Conservation (phyloP, 352 stramenopile genomes). For the Phytophthora hybrid region DNA sequence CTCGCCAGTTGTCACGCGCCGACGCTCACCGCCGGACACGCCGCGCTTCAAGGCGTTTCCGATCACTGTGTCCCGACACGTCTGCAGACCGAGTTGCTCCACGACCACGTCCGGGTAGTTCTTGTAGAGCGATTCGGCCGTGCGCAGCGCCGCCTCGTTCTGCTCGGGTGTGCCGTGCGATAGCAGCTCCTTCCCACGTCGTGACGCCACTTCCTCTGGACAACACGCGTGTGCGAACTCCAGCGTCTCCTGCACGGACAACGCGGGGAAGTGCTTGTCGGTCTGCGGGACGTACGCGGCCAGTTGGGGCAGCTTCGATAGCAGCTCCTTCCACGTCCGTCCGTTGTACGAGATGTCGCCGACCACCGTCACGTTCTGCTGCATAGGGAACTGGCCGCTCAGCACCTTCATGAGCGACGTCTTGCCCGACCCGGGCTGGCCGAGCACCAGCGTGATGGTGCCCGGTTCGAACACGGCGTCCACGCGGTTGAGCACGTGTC, state of each 20-base stretch:
- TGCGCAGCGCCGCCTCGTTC: slow-evolving; percentile 25
- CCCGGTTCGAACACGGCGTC: slow-evolving; percentile 46
- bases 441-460: slow-evolving; percentile 47
- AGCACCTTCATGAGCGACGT: slow-evolving; percentile 48
- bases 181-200: slow-evolving; percentile 52
- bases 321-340: slow-evolving; percentile 12
- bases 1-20: slow-evolving; percentile 54
- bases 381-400: slow-evolving; percentile 41
- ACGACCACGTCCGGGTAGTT: slow-evolving; percentile 36
- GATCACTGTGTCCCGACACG: slow-evolving; percentile 36
- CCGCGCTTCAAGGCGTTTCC: slow-evolving; percentile 45
- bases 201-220: slow-evolving; percentile 56
- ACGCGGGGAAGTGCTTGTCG: slow-evolving; percentile 38
- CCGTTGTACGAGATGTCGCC: slow-evolving; percentile 49
- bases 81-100: slow-evolving; percentile 41
- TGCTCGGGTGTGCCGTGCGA: slow-evolving; percentile 20
- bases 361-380: slow-evolving; percentile 35
- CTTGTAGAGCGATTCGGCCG: slow-evolving; percentile 22
- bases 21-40: slow-evolving; percentile 68
- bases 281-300: slow-evolving; percentile 34
- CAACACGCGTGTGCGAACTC: slow-evolving; percentile 42
- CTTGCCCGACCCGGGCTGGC: slow-evolving; percentile 50
- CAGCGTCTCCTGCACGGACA: slow-evolving; percentile 44
- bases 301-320: slow-evolving; percentile 31
- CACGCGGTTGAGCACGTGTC: slow-evolving; percentile 42